Evolutionary conservation across 1,284 basidiomycete species (phyloP).

Genomic region (Coniophora puteana): DNA sequence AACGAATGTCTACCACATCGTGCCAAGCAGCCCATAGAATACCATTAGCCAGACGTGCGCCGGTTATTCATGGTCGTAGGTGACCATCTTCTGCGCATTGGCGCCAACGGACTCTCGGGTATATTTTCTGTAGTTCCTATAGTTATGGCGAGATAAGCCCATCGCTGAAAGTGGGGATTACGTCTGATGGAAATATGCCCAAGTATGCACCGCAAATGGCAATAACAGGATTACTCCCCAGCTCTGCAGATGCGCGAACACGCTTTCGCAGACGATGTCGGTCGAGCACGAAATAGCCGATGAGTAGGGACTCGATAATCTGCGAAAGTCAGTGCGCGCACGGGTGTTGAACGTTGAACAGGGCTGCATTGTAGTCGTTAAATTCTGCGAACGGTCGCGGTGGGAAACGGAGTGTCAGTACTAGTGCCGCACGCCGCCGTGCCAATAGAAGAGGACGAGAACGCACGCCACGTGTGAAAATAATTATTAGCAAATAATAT

Average conservation of each 20-base stretch:
- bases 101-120: neutral
- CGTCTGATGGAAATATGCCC: conserved; percentile 46
- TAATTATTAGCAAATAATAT: conserved; percentile 1
- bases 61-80: conserved; percentile 22
- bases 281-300: conserved; percentile 35
- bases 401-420: neutral
- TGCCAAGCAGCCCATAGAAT: conserved; percentile 30
- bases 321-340: conserved; percentile 28
- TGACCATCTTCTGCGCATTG: conserved; percentile 9
- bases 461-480: conserved; percentile 25
- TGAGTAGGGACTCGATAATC: conserved; percentile 26
- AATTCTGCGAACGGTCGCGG: conserved; percentile 15
- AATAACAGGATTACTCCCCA: conserved; percentile 40
- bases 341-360: conserved; percentile 29
- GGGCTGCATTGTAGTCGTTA: conserved; percentile 27
- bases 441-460: neutral
- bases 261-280: conserved; percentile 34
- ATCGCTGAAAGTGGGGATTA: conserved; percentile 12
- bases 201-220: conserved; percentile 43
- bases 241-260: conserved; percentile 39
- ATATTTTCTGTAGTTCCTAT: neutral
- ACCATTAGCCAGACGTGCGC: conserved; percentile 26
- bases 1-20: conserved; percentile 33
- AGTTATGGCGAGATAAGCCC: neutral
- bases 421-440: no score